Evolutionary conservation across 805 yeast species (phyloP).

Genomic region (Saccharomycopsis schoenii): DNA sequence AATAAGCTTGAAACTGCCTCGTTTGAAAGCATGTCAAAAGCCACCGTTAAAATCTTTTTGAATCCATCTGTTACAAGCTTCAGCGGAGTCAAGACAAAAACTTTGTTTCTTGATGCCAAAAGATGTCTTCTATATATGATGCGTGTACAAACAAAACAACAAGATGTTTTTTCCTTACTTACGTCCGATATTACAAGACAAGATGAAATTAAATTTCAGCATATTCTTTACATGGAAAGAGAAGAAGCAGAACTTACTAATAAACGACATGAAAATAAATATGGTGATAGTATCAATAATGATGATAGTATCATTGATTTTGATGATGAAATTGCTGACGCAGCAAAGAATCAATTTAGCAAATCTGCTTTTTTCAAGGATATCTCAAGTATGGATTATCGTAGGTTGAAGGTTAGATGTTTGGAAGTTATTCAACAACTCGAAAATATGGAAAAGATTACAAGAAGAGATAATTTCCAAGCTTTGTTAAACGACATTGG

Average conservation of each 20-base stretch:
- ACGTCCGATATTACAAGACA: constrained; percentile 54
- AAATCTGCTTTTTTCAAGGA: constrained; percentile 41
- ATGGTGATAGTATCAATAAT: not conserved
- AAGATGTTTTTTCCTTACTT: constrained; percentile 56
- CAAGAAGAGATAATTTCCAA: constrained; percentile 67
- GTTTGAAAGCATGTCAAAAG: not conserved
- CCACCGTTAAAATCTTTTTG: constrained; percentile 28
- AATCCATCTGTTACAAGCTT: constrained; percentile 34
- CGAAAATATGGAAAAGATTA: constrained; percentile 55
- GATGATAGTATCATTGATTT: not conserved
- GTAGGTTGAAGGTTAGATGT: constrained; percentile 68
- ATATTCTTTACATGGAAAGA: constrained; percentile 32
- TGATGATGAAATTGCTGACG: constrained; percentile 25
- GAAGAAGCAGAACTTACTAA: not conserved
- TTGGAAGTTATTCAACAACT: constrained; percentile 68
- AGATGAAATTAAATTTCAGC: constrained; percentile 59
- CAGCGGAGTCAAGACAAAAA: constrained; percentile 47
- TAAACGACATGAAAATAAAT: not conserved
- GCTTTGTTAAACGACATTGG: constrained; percentile 76
- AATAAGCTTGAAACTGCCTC: not conserved
- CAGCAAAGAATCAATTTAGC: constrained; percentile 32
- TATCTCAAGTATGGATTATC: constrained; percentile 43
- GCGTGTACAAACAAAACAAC: constrained; percentile 63
- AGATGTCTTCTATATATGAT: constrained; percentile 74
- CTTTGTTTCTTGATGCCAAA: constrained; percentile 67